Percentiles rank a stretch among this genome's conserved stretches.
phyloP scores from a whole-genome alignment of 1,284 basidiomycete genomes.

The Apiotrichum akiyoshidainum region DNA sequence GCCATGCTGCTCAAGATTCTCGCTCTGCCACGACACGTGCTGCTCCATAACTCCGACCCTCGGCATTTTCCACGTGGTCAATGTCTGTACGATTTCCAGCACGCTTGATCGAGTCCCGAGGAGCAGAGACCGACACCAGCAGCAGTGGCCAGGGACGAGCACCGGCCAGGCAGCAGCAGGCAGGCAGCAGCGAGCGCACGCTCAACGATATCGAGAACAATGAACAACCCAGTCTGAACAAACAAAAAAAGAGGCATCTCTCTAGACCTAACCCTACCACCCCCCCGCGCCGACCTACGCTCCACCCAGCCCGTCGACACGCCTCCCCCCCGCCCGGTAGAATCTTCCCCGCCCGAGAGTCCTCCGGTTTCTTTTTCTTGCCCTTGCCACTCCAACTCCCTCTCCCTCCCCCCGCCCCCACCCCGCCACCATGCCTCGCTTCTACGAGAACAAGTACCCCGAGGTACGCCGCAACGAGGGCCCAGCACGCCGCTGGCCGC shows the following conservation, averaged over 20 bases:
- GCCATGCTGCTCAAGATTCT: neutral
- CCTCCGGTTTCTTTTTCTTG: neutral
- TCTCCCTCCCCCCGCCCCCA: neutral
- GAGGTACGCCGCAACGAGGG: conserved; percentile 40
- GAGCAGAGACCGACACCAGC: neutral
- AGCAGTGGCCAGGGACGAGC: neutral
- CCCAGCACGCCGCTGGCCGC: too few species aligned
- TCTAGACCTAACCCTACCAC: too few species aligned
- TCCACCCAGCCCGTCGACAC: too few species aligned
- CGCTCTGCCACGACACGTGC: conserved; percentile 7
- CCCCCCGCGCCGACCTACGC: too few species aligned
- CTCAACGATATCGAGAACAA: too few species aligned
- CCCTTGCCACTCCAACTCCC: conserved; percentile 3
- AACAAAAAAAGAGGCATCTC: too few species aligned
- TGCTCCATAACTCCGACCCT: neutral
- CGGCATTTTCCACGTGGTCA: conserved; percentile 1
- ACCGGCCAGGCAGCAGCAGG: neutral
- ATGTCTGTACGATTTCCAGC: too few species aligned
- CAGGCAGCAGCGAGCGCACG: too few species aligned
- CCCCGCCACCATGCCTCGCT: conserved; percentile 44
- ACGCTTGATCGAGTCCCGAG: neutral
- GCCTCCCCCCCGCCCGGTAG: too few species aligned
- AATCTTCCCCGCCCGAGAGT: too few species aligned
- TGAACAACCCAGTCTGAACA: too few species aligned
- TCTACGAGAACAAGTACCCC: conserved; percentile 55